Evolutionary conservation across 805 yeast species (phyloP), one percentile per base, ranked within the genome.

Genomic region (Candida gorgasii): DNA sequence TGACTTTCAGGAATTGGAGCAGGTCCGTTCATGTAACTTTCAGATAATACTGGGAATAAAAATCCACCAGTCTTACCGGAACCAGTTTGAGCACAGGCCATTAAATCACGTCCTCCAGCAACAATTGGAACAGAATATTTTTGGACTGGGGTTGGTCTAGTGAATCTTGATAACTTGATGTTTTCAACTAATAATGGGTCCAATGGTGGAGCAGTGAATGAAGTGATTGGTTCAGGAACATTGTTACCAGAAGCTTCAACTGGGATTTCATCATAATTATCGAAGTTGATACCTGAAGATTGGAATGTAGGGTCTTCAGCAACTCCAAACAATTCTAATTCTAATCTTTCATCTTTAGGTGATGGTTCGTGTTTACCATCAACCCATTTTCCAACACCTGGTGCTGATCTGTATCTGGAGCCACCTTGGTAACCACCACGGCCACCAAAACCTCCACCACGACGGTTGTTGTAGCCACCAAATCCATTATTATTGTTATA

Each of bases 61-160:
- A 93, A 93, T 54, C 99, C 99, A 79, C 98, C 99, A 63, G 99
- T 93, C 76, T 93, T 93, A 80, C 99, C 99, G 46, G 98, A 90
- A 84, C 96, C 96, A 55, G 96, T 88, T 76, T 89, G 96, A 46
- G 96, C 96, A 80, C 96, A 89, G 27, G 96, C 96, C 96, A 88
- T 89, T 71, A 88, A 78, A 70, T 88, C 96, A 71, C 96, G 81
- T 58, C 90, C 89, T 47, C 75, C 81, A 46, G 92, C 88, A 52
- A 89, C 92, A 52, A 89, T 88, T 53, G 96, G 96, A 51, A 89
- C 85, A 34, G 96, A 89, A 76, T 88, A 88, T 71, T 89, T 89
- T 67, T 88, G 96, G 45, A 88, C 96, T 39, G 96, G 99, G 26
- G 99, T 93, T 62, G 99, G 99, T 69, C 79, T 89, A 51, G 87